Evolutionary conservation across 2,329 filamentous ascomycete species (phyloP).

Genomic region (Cyanodermella asteris): DNA sequence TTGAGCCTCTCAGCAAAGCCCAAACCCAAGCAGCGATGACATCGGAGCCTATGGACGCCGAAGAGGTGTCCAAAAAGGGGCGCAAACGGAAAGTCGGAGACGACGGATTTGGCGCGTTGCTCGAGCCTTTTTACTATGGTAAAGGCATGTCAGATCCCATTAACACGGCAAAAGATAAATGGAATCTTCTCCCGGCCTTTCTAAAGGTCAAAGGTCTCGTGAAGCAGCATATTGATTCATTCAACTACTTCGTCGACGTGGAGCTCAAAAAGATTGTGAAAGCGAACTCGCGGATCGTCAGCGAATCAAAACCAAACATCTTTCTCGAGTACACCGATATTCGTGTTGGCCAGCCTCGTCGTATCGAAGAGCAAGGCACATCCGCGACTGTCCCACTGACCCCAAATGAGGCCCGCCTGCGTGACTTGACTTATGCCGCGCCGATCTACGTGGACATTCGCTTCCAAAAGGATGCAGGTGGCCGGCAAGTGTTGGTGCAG

Average conservation of each 20-base stretch:
- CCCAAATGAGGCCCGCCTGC: conserved; percentile 85
- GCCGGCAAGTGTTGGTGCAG: conserved; percentile 50
- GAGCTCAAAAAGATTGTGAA: conserved; percentile 94
- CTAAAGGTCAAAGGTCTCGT: conserved; percentile 91
- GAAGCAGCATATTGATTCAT: conserved; percentile 96
- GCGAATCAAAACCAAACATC: conserved; percentile 81
- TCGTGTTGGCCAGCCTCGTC: conserved; percentile 60
- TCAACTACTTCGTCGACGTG: conserved; percentile 93
- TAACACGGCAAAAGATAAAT: conserved; percentile 62
- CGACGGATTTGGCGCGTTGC: conserved; percentile 36
- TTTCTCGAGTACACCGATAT: conserved; percentile 79
- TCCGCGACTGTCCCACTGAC: conserved; percentile 52
- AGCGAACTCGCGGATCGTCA: conserved; percentile 70
- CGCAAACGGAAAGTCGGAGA: too few relatives aligned
- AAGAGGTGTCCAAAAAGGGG: too few relatives aligned
- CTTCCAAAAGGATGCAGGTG: conserved; percentile 70
- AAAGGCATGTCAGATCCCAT: conserved; percentile 48
- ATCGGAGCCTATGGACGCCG: too few relatives aligned
- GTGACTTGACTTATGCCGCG: conserved; percentile 95
- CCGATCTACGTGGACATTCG: conserved; percentile 84
- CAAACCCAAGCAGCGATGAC: too few relatives aligned
- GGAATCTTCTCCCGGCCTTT: conserved; percentile 92
- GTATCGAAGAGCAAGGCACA: conserved; percentile 40
- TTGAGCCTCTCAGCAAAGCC: too few relatives aligned
- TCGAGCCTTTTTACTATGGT: conserved; percentile 48